Percentiles rank a stretch among this genome's conserved stretches.
Evolutionary conservation across 768 basidiomycete genomes (phyloP).

Genomic region (Rhodotorula paludigena): DNA sequence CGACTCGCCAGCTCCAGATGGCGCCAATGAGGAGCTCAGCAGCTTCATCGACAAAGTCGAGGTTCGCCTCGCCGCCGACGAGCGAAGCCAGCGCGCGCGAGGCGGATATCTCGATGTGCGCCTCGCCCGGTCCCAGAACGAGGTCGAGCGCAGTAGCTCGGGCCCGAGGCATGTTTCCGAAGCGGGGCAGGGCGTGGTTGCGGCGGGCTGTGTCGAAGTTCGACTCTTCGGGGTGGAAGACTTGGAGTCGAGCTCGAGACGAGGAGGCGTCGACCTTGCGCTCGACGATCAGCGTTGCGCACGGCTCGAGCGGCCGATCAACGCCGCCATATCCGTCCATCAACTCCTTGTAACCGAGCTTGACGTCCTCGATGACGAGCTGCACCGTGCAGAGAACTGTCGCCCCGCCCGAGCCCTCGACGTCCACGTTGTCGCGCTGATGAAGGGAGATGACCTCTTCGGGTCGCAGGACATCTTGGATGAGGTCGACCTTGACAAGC

Average conservation of each 20-base stretch:
- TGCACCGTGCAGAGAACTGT: slow-evolving; percentile 23
- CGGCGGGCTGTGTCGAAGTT: not conserved
- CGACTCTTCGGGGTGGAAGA: slow-evolving; percentile 15
- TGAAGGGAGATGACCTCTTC: slow-evolving; percentile 23
- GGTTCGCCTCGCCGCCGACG: slow-evolving; percentile 14
- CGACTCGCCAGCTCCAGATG: slow-evolving; percentile 36
- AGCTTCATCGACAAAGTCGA: slow-evolving; percentile 39
- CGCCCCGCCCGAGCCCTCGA: not conserved
- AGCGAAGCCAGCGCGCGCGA: not conserved
- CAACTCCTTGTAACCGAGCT: not conserved
- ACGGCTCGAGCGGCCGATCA: not conserved
- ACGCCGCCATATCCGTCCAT: slow-evolving; percentile 3
- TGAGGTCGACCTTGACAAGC: slow-evolving; percentile 3
- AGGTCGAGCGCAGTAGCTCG: slow-evolving; percentile 25
- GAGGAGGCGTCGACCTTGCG: not conserved
- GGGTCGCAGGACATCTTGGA: slow-evolving; percentile 33
- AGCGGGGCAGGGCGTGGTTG: slow-evolving; percentile 1
- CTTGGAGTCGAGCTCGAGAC: slow-evolving; percentile 5
- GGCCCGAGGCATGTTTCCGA: not conserved
- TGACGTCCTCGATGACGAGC: slow-evolving; percentile 6
- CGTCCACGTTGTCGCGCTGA: not conserved
- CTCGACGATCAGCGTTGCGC: not conserved
- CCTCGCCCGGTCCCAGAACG: slow-evolving; percentile 4
- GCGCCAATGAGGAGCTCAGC: slow-evolving; percentile 41
- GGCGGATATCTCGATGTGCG: not conserved